A percentile compares a stretch with the other conserved stretches of the same genome.
phyloP scores from a whole-genome alignment of 345 rosid genomes.

The Balakata baccata region DNA sequence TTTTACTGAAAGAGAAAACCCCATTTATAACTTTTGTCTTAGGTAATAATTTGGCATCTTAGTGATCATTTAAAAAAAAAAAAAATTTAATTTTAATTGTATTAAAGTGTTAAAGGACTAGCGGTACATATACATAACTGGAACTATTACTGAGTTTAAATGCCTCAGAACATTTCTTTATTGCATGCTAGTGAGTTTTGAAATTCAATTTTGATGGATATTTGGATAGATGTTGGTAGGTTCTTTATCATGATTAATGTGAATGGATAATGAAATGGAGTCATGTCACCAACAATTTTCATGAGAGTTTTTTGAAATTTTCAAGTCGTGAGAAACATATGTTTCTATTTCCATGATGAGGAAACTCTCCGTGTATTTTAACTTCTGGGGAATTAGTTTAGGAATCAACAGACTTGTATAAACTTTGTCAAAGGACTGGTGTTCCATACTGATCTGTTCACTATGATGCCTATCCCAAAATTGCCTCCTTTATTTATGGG shows the following conservation, averaged over 20 bases:
- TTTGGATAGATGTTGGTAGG: not conserved
- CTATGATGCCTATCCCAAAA: not conserved
- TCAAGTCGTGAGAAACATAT: not conserved
- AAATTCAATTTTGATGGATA: not conserved
- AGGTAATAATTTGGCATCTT: conserved; percentile 39
- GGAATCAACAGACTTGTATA: not conserved
- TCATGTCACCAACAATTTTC: not conserved
- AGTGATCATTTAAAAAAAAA: not conserved
- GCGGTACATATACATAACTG: not conserved
- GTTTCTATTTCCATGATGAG: not conserved
- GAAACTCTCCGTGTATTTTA: not conserved
- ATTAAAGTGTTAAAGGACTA: not conserved
- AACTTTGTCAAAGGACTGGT: not conserved
- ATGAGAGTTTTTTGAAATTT: not conserved
- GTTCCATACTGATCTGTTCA: not conserved
- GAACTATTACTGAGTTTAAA: not conserved
- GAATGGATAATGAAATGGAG: not conserved
- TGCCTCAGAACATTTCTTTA: not conserved
- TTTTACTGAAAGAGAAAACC: conserved; percentile 36
- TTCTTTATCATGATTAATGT: not conserved
- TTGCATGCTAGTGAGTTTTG: not conserved
- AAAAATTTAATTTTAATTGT: not conserved
- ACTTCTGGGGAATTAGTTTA: not conserved
- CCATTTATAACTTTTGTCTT: conserved; percentile 79
- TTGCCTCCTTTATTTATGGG: not conserved